Evolutionary conservation across 2,329 filamentous ascomycete species (phyloP).

Genomic region (Hirsutella minnesotensis): DNA sequence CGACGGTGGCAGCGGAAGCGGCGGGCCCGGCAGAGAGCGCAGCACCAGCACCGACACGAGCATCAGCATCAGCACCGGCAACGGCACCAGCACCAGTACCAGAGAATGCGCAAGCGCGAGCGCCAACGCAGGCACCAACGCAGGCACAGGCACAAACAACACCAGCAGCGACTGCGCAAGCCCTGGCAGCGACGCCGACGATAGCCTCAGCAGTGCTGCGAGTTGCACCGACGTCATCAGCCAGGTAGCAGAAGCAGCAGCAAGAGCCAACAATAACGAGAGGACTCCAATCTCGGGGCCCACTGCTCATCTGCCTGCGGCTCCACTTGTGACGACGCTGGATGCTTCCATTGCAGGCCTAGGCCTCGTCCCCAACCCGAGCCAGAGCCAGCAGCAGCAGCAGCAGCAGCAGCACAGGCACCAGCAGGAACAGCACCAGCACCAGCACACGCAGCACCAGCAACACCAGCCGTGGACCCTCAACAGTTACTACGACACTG

Average conservation of each 20-base stretch:
- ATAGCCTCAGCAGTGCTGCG: too few relatives aligned
- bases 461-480: not conserved
- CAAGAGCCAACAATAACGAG: too few relatives aligned
- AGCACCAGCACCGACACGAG: not conserved
- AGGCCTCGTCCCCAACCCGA: not conserved
- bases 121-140: not conserved
- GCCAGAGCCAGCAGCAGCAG: not conserved
- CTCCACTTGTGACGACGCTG: not conserved
- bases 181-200: too few relatives aligned
- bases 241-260: too few relatives aligned
- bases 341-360: not conserved
- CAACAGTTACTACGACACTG: slow-evolving; percentile 8
- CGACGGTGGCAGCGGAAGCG: not conserved
- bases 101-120: too few relatives aligned
- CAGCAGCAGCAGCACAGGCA: too few relatives aligned
- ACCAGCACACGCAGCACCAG: not conserved
- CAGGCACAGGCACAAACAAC: too few relatives aligned
- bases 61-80: not conserved
- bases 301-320: not conserved
- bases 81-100: too few relatives aligned
- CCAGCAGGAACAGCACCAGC: too few relatives aligned
- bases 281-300: not conserved
- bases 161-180: too few relatives aligned
- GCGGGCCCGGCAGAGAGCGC: not conserved
- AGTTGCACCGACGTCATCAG: too few relatives aligned